These are phyloP conservation scores for Scopulariopsis brevicaulis DNA, from an alignment of 2,329 filamentous ascomycete species.

Conservation along the genomic window DNA sequence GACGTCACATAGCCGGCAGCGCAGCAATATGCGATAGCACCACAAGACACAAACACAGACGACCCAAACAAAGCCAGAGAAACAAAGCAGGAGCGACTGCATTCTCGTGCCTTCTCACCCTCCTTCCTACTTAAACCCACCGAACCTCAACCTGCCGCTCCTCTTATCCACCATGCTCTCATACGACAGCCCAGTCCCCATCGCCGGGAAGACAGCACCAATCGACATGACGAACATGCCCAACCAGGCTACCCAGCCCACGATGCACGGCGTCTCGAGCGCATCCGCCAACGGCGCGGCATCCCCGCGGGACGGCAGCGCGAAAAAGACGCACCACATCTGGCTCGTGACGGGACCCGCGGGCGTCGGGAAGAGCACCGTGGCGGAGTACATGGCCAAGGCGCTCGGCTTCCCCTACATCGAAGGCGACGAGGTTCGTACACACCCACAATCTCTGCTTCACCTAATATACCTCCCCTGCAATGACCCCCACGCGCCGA, in stretches of 20 bases:
- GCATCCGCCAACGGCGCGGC: slow-evolving; percentile 5
- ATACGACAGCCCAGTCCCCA: slow-evolving; percentile 32
- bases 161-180: slow-evolving; percentile 29
- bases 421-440: slow-evolving; percentile 65
- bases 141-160: background rate
- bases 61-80: background rate
- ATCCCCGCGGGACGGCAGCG: slow-evolving; percentile 3
- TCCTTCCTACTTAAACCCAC: background rate
- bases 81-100: too few species aligned
- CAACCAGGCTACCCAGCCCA: slow-evolving; percentile 8
- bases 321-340: slow-evolving; percentile 49
- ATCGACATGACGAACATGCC: slow-evolving; percentile 12
- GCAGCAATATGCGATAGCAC: background rate
- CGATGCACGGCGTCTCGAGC: slow-evolving; percentile 6
- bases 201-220: slow-evolving; percentile 21
- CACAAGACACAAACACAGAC: background rate
- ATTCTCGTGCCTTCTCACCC: background rate
- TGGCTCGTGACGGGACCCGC: slow-evolving; percentile 74
- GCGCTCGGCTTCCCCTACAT: slow-evolving; percentile 58
- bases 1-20: background rate
- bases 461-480: background rate
- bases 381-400: slow-evolving; percentile 53
- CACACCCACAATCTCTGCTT: background rate
- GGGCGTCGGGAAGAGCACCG: slow-evolving; percentile 69
- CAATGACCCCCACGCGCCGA: background rate